Percentiles rank a stretch among this genome's conserved stretches.
phyloP scores from a whole-genome alignment of 1,284 basidiomycete genomes.

The Macrocystidia cucumis region DNA sequence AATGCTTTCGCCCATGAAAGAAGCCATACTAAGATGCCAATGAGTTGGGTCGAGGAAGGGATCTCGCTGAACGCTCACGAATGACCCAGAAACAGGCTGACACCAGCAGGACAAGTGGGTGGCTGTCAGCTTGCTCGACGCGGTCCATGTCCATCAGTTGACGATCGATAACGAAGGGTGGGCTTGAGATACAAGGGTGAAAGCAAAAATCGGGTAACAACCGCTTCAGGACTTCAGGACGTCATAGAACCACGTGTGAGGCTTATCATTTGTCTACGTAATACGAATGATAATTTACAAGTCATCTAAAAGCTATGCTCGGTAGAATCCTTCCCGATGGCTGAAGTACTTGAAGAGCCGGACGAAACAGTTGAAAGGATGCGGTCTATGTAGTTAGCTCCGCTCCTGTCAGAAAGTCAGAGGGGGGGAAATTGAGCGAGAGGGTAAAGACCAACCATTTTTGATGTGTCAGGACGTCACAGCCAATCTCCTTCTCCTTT shows the following conservation, averaged over 20 bases:
- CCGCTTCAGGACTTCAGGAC: no score
- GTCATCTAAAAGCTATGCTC: constrained; percentile 63
- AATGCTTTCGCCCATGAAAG: constrained; percentile 69
- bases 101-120: constrained; percentile 66
- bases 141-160: constrained; percentile 11
- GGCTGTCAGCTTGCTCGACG: constrained; percentile 23
- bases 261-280: background rate
- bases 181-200: no score
- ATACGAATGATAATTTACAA: constrained; percentile 1
- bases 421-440: no score
- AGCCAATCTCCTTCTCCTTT: constrained; percentile 86
- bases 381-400: constrained; percentile 81
- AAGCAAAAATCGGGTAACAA: no score
- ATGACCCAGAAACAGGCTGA: constrained; percentile 85
- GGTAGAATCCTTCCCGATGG: constrained; percentile 80
- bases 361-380: constrained; percentile 74
- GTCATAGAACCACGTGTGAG: background rate
- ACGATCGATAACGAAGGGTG: no score
- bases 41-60: background rate
- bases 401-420: constrained; percentile 74
- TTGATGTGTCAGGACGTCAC: constrained; percentile 89
- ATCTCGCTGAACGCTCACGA: constrained; percentile 35
- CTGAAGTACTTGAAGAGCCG: constrained; percentile 77
- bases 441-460: constrained; percentile 54
- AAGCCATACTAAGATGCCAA: constrained; percentile 58